Evolutionary conservation across 2,329 filamentous ascomycete genomes (phyloP).

Genomic region (Ophiostoma novo-ulmi): DNA sequence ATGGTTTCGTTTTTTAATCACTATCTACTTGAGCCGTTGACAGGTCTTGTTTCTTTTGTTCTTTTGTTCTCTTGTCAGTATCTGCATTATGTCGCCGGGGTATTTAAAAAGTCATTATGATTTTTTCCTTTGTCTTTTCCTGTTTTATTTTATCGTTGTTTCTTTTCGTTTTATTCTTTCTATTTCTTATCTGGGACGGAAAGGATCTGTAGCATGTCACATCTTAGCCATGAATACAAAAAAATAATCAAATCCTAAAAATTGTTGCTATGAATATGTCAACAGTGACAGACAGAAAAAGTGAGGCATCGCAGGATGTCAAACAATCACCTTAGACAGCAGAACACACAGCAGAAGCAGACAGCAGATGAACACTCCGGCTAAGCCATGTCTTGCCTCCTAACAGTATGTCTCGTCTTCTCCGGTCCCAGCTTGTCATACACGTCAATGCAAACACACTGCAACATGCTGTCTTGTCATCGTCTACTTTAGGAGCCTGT

Average conservation of each 20-base stretch:
- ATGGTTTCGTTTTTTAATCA: neutral
- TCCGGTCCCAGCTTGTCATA: neutral
- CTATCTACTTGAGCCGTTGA: neutral
- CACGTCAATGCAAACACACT: neutral
- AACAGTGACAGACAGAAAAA: neutral
- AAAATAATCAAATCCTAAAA: neutral
- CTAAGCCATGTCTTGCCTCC: neutral
- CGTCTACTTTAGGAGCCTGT: neutral
- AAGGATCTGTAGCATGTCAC: neutral
- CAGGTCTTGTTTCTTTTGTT: neutral
- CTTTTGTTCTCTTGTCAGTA: neutral
- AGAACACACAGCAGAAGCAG: neutral
- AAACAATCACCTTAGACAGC: neutral
- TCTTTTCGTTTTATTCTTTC: neutral
- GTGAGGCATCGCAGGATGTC: neutral
- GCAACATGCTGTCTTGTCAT: neutral
- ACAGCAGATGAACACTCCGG: neutral
- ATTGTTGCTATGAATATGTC: neutral
- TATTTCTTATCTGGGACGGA: constrained; percentile 2
- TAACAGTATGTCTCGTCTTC: neutral
- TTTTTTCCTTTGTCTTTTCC: constrained; percentile 9
- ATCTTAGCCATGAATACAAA: constrained; percentile 9
- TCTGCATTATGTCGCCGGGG: constrained; percentile 2
- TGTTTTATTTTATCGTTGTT: neutral
- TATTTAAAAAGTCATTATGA: constrained; percentile 1